Evolutionary conservation across 495 filamentous ascomycete species (phyloP).

Genomic region (Penicillium salamii): DNA sequence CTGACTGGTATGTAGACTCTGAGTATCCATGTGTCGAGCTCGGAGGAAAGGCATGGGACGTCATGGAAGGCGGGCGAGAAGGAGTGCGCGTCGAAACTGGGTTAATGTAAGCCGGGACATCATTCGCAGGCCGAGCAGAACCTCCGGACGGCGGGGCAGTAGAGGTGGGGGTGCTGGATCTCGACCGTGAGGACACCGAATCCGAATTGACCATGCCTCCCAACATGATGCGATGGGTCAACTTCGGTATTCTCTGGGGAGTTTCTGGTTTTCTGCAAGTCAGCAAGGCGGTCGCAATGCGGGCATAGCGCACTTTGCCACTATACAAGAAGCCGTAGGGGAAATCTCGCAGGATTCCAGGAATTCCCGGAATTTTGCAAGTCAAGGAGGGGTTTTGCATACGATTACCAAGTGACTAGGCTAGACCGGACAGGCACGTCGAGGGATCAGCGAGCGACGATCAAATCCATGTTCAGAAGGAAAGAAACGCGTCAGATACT

Average conservation of each 20-base stretch:
- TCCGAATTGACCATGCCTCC: conserved; percentile 45
- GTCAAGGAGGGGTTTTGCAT: conserved; percentile 1
- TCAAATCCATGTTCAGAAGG: conserved; percentile 8
- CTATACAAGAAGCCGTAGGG: not conserved
- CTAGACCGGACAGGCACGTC: too few species aligned
- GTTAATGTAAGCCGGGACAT: conserved; percentile 43
- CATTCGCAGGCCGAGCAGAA: conserved; percentile 37
- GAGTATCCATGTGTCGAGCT: conserved; percentile 22
- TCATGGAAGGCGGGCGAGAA: conserved; percentile 33
- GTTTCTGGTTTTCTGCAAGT: conserved; percentile 12
- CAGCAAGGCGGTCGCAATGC: conserved; percentile 16
- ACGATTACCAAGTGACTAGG: not conserved
- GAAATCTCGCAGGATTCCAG: not conserved
- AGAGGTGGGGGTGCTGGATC: conserved; percentile 40
- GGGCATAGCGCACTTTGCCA: conserved; percentile 5
- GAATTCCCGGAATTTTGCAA: too few species aligned
- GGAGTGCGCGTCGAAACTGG: conserved; percentile 28
- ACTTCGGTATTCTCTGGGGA: too few species aligned
- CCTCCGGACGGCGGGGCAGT: conserved; percentile 40
- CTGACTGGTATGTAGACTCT: conserved; percentile 23
- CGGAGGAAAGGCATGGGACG: conserved; percentile 24
- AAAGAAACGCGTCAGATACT: not conserved
- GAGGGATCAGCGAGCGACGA: conserved; percentile 7
- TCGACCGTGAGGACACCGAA: conserved; percentile 31
- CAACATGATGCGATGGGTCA: conserved; percentile 42